Conservation (phyloP, 495 filamentous ascomycete genomes). For the Geoglossum glabrum region DNA sequence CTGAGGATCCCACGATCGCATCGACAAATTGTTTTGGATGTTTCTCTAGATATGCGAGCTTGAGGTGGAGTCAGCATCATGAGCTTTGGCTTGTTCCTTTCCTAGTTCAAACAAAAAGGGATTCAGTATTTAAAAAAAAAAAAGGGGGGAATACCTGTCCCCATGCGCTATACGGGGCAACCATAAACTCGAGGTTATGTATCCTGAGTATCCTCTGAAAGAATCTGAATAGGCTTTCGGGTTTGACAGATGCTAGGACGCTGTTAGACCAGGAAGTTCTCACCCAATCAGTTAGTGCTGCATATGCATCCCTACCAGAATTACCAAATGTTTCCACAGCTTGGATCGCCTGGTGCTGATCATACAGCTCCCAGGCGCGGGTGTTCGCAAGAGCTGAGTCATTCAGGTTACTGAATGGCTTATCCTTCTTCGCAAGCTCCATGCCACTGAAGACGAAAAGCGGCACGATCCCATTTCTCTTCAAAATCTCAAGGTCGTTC, state of each 20-base stretch:
- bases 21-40: slow-evolving; percentile 47
- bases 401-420: slow-evolving; percentile 14
- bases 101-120: background rate
- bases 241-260: slow-evolving; percentile 29
- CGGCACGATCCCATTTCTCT: slow-evolving; percentile 39
- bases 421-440: slow-evolving; percentile 49
- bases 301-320: slow-evolving; percentile 36
- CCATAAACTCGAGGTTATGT: slow-evolving; percentile 52
- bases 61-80: background rate
- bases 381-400: slow-evolving; percentile 16
- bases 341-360: slow-evolving; percentile 51
- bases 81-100: background rate
- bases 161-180: slow-evolving; percentile 77
- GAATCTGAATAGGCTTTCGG: slow-evolving; percentile 44
- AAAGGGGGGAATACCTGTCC: slow-evolving; percentile 45
- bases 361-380: slow-evolving; percentile 76
- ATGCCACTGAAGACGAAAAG: slow-evolving; percentile 85
- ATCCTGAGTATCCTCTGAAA: slow-evolving; percentile 54
- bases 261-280: background rate
- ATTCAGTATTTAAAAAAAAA: background rate
- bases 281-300: background rate
- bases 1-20: slow-evolving; percentile 67
- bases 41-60: slow-evolving; percentile 71
- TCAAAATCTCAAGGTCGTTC: slow-evolving; percentile 48
- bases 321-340: slow-evolving; percentile 68